These are phyloP conservation scores for Penicillium nucicola DNA, from an alignment of 495 filamentous ascomycete species.

Conservation along the genomic window DNA sequence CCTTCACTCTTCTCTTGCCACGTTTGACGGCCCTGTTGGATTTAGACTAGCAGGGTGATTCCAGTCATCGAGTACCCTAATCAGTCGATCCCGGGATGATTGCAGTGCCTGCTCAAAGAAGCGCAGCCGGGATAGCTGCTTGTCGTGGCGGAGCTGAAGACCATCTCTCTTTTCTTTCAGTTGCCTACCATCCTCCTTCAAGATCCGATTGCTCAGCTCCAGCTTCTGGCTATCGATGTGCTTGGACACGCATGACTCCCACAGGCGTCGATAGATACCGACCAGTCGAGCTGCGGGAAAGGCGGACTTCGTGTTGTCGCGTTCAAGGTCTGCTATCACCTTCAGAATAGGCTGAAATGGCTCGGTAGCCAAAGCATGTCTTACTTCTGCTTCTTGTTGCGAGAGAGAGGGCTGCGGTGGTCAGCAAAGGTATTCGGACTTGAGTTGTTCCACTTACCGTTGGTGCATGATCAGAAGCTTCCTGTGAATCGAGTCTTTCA, in stretches of 20 bases:
- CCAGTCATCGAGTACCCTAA: conserved; percentile 5
- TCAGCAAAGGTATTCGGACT: not conserved
- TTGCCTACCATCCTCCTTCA: not conserved
- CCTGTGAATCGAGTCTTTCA: not conserved
- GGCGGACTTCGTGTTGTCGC: not conserved
- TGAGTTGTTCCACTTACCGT: not conserved
- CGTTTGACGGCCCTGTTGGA: not conserved
- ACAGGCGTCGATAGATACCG: not conserved
- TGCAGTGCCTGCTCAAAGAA: conserved; percentile 3
- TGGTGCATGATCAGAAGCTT: not conserved
- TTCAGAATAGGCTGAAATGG: not conserved
- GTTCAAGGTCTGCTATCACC: not conserved
- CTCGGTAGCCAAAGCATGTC: not conserved
- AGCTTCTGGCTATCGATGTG: conserved; percentile 3
- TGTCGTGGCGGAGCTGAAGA: conserved; percentile 6
- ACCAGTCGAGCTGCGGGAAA: not conserved
- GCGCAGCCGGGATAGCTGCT: conserved; percentile 3
- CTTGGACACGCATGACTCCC: conserved; percentile 1
- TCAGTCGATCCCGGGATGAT: not conserved
- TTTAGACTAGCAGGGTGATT: conserved; percentile 1
- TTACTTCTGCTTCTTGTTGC: not conserved
- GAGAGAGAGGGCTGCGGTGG: not conserved
- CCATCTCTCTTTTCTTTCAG: conserved; percentile 3
- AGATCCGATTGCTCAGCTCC: not conserved
- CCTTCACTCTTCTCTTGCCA: not conserved